These are phyloP conservation scores for Nothomitra cinnamomea DNA, from an alignment of 2,329 filamentous ascomycete genomes.

Conservation along the genomic window DNA sequence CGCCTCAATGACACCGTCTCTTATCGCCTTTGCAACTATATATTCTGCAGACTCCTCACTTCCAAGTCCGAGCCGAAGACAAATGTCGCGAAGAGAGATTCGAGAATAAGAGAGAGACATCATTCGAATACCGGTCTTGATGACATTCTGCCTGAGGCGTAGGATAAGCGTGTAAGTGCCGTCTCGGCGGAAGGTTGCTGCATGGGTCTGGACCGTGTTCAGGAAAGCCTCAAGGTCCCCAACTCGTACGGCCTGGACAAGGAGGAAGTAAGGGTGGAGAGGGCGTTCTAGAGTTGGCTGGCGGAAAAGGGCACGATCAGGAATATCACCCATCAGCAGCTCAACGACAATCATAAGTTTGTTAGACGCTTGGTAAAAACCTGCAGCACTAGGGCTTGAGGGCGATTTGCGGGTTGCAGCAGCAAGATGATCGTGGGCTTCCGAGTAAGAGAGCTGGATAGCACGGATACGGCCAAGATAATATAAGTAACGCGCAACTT, in stretches of 20 bases:
- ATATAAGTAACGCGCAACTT: conserved; percentile 93
- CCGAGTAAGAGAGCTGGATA: conserved; percentile 91
- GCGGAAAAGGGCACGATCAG: conserved; percentile 85
- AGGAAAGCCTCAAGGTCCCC: conserved; percentile 90
- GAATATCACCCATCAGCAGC: conserved; percentile 95
- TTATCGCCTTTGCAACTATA: conserved; percentile 96
- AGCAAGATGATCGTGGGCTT: conserved; percentile 85
- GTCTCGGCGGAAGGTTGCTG: conserved; percentile 75
- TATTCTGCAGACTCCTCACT: conserved; percentile 98
- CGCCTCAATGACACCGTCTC: conserved; percentile 93
- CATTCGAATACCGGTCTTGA: conserved; percentile 98
- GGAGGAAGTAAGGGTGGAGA: conserved; percentile 79
- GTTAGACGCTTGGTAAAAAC: conserved; percentile 89
- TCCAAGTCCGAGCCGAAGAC: conserved; percentile 80
- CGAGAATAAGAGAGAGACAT: conserved; percentile 96
- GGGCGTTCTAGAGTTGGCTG: conserved; percentile 73
- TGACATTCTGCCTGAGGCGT: conserved; percentile 91
- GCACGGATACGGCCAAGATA: conserved; percentile 93
- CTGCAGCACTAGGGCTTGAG: conserved; percentile 70
- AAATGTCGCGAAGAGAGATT: conserved; percentile 93
- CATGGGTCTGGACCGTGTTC: conserved; percentile 65
- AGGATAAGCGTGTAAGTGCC: conserved; percentile 91
- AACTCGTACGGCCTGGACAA: conserved; percentile 91
- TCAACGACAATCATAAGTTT: conserved; percentile 96
- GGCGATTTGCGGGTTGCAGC: conserved; percentile 92